phyloP scores from a whole-genome alignment of 768 basidiomycete species.

The Calvatia gigantea region DNA sequence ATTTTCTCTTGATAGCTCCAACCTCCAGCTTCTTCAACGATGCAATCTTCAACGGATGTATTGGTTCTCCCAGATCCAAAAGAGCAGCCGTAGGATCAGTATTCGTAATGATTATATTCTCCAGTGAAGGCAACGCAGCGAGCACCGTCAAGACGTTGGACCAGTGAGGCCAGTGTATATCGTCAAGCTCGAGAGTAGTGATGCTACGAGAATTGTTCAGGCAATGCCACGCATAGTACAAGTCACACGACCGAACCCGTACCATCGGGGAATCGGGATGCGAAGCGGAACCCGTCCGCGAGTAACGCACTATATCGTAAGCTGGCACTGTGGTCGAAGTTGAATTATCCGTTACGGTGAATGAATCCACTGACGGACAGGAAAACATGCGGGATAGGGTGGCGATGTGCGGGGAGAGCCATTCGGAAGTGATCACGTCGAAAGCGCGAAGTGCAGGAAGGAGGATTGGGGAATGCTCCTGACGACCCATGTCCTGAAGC shows the following conservation, averaged over 20 bases:
- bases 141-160: conserved; percentile 17
- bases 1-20: conserved; percentile 12
- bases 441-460: conserved; percentile 24
- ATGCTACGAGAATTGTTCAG: conserved; percentile 16
- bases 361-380: conserved; percentile 22
- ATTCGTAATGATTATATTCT: conserved; percentile 21
- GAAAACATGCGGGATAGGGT: conserved; percentile 22
- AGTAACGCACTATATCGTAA: conserved; percentile 23
- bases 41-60: conserved; percentile 17
- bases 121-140: conserved; percentile 19
- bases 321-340: conserved; percentile 6
- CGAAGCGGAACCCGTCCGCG: conserved; percentile 3
- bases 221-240: conserved; percentile 20
- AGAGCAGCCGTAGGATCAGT: conserved; percentile 18
- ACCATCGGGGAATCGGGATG: conserved; percentile 14
- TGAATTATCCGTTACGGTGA: conserved; percentile 21
- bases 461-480: conserved; percentile 15
- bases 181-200: conserved; percentile 23
- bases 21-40: conserved; percentile 22
- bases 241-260: conserved; percentile 17
- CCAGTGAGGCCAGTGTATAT: conserved; percentile 19
- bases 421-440: conserved; percentile 27
- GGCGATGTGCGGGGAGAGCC: conserved; percentile 23
- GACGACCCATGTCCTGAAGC: conserved; percentile 17
- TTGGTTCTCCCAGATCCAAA: conserved; percentile 6